Base-by-base conservation (phyloP, 768 basidiomycete species). In the Rhodotorula graminis region DNA sequence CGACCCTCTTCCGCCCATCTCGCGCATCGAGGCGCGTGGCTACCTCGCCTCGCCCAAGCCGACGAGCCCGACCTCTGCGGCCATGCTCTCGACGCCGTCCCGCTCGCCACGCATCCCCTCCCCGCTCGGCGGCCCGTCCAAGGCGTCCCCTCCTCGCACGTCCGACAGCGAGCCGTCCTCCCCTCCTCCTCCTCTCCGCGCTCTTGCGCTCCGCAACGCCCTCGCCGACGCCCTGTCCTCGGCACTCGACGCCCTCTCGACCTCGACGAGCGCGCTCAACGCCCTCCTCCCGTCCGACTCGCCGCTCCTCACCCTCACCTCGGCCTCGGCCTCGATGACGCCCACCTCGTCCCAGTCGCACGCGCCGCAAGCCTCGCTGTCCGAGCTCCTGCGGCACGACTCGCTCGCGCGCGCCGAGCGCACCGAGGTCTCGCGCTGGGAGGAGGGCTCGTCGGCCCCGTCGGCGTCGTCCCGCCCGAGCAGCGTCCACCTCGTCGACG, bases 1-100 rank as follows among this genome's bases (percentile, higher is more conserved):
- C 29, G 64, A 71, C 52, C 64, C 70, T 2, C 60, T 71, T 1
- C 64, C 70, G 25, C 64, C 66, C 18, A 68, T 73, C 53, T 65
- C 72, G 10, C 59, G 63, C 21, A 64, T 73, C 58, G 64, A 55
- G 9, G 63, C 56, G 19, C 66, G 47, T 23, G 59, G 55, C 25
- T 42, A 42, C 52, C 64, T 53, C 31, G 50, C 56, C 11, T 31
- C 44, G 9, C 27, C 25, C 37, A 42, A 40, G 53, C 14, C 60
- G 3, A 14, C 59, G 21, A 47, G 25, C 42, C 49, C 46, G 21
- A 52, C 65, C 47, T 40, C 58, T 8, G n/a, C 64, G 7, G n/a
- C 44, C 18, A 9, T 44, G 25, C 33, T 12, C 0, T 40, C 57
- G 23, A 58, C 56, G 6, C 64, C 64, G 25, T 64, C 64, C 46